These are phyloP conservation scores for Nakaseomyces uthaithaninus DNA, from an alignment of 1,139 yeast species.

Conservation along the genomic window DNA sequence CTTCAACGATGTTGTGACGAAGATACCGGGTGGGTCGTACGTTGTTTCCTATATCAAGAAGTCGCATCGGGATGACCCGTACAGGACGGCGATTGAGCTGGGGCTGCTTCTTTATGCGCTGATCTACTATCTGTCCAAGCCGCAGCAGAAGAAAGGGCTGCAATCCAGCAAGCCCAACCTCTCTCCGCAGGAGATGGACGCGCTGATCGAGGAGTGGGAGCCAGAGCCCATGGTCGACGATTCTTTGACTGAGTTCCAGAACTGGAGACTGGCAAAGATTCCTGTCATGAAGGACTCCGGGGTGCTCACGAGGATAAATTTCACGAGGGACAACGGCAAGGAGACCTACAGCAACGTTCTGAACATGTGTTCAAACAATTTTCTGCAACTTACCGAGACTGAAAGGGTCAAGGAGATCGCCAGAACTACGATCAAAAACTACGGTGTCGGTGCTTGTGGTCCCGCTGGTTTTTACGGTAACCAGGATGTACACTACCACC, in stretches of 20 bases:
- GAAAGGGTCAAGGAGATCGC: constrained; percentile 48
- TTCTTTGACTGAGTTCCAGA: constrained; percentile 38
- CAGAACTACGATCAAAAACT: constrained; percentile 47
- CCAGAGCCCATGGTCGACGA: constrained; percentile 74
- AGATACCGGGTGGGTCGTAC: constrained; percentile 74
- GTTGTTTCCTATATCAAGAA: constrained; percentile 69
- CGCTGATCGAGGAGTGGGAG: constrained; percentile 79
- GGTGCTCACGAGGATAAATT: constrained; percentile 42
- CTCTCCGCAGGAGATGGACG: constrained; percentile 65
- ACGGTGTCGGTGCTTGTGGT: constrained; percentile 98
- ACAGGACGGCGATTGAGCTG: constrained; percentile 76
- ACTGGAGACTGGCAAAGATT: constrained; percentile 51
- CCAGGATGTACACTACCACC: constrained; percentile 79
- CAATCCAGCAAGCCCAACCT: constrained; percentile 63
- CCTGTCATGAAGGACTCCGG: constrained; percentile 56
- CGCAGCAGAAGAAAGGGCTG: constrained; percentile 74
- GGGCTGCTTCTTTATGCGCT: constrained; percentile 76
- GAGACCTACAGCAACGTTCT: constrained; percentile 37
- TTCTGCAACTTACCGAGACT: constrained; percentile 48
- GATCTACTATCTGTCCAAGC: constrained; percentile 59
- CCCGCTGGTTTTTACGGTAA: constrained; percentile 98
- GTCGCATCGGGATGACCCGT: constrained; percentile 92
- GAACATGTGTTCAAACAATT: constrained; percentile 60
- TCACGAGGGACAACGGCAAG: constrained; percentile 28
- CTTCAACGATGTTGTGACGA: constrained; percentile 11